phyloP scores from a whole-genome alignment of 2,329 filamentous ascomycete species.

The Juglanconis sp. region DNA sequence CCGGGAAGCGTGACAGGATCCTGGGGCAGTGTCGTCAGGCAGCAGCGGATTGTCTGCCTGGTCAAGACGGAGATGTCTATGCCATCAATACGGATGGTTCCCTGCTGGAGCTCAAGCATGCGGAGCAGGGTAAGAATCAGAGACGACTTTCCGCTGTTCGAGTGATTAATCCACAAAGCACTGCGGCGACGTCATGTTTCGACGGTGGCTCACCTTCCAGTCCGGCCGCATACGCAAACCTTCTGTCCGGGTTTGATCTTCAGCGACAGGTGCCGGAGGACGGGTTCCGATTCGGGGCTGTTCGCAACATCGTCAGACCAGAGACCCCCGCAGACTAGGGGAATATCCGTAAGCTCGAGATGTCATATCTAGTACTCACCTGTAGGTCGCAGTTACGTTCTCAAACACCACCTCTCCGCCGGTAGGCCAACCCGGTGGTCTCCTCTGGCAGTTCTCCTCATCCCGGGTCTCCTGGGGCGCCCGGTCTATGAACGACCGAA shows the following conservation, averaged over 20 bases:
- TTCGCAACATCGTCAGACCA: no score
- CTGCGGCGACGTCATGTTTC: no score
- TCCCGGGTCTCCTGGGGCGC: neutral
- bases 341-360: no score
- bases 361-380: no score
- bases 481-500: neutral
- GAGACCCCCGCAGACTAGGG: no score
- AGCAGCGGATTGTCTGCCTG: constrained; percentile 39
- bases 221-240: constrained; percentile 49
- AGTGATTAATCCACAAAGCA: no score
- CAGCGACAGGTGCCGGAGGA: no score
- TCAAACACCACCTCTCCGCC: constrained; percentile 46
- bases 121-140: constrained; percentile 45
- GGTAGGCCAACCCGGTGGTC: constrained; percentile 34
- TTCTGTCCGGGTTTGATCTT: constrained; percentile 35
- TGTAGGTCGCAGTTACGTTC: no score
- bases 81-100: constrained; percentile 42
- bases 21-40: constrained; percentile 45
- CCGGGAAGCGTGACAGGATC: constrained; percentile 44
- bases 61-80: constrained; percentile 38
- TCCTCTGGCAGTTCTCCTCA: neutral
- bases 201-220: constrained; percentile 28
- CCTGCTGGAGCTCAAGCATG: constrained; percentile 41
- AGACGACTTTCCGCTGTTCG: constrained; percentile 46
- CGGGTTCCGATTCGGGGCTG: no score